Evolutionary conservation across 495 filamentous ascomycete genomes (phyloP), one percentile per base, ranked within the genome.

Genomic region (Mycothermus thermophilus): DNA sequence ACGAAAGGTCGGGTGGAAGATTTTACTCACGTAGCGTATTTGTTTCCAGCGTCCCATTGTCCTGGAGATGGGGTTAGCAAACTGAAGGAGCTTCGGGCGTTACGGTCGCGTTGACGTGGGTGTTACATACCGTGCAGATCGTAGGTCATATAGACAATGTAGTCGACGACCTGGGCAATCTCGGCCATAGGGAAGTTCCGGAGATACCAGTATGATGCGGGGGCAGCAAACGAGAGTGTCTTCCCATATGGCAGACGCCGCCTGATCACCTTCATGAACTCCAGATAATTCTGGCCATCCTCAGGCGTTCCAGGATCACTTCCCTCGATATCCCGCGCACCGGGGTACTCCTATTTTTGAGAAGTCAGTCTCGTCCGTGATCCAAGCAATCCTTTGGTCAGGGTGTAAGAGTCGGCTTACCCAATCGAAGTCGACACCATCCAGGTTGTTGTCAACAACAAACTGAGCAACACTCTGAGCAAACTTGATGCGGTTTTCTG

Each of bases 381-480:
- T n/a, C n/a, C n/a, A n/a, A n/a, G n/a, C n/a, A n/a, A n/a, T n/a
- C n/a, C n/a, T n/a, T n/a, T n/a, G n/a, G n/a, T n/a, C n/a, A n/a
- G n/a, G n/a, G n/a, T n/a, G n/a, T n/a, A n/a, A n/a, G n/a, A n/a
- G n/a, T n/a, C n/a, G n/a, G n/a, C n/a, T n/a, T n/a, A n/a, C n/a
- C 55, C 55, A 58, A 40, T 58, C 55, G 26, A 57, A 18, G 32
- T 59, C 47, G 10, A 54, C 24, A 14, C 54, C 51, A 25, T 60
- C 58, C 8, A 60, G 26, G 22, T 38, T 38, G 17, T 60, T 29
- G 11, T 53, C 34, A 0, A 40, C 41, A 10, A 56, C 12, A 25
- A 58, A 54, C 9, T 48, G 18, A 27, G 39, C 47, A 12, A 56
- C 21, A 31, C 55, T 55, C 5, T 15, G n/a, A n/a, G n/a, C n/a